Evolutionary conservation across 345 rosid species (phyloP).

Genomic region (Hibiscus trionum): DNA sequence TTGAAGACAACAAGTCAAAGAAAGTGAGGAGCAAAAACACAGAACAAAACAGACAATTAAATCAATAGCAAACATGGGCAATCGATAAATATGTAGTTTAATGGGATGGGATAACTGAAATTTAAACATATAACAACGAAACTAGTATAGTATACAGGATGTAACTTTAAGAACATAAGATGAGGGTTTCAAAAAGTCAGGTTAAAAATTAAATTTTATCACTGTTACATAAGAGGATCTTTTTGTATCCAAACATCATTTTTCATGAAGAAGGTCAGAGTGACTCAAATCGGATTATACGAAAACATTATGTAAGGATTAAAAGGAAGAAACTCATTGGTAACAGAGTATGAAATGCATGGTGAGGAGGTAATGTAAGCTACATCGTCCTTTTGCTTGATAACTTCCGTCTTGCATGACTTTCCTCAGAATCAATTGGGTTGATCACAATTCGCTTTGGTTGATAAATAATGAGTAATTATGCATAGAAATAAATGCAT

Average conservation of each 20-base stretch:
- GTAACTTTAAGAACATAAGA: conserved; percentile 2
- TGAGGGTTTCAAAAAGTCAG: background rate
- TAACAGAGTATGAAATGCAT: background rate
- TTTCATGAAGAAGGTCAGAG: background rate
- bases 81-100: background rate
- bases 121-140: background rate
- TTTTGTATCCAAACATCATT: background rate
- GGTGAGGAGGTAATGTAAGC: background rate
- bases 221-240: background rate
- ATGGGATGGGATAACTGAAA: background rate
- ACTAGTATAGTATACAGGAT: background rate
- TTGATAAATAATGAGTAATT: background rate
- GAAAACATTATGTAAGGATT: background rate
- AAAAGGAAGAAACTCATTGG: background rate
- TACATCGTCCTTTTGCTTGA: background rate
- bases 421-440: background rate
- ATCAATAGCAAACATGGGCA: background rate
- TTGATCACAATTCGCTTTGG: background rate
- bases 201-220: background rate
- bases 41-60: background rate
- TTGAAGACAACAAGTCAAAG: background rate
- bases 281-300: background rate
- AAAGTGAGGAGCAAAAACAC: background rate
- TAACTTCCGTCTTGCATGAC: background rate
- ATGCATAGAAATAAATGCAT: background rate